Base-by-base conservation (phyloP, 495 filamentous ascomycete species). In the Aspergillus campestris region DNA sequence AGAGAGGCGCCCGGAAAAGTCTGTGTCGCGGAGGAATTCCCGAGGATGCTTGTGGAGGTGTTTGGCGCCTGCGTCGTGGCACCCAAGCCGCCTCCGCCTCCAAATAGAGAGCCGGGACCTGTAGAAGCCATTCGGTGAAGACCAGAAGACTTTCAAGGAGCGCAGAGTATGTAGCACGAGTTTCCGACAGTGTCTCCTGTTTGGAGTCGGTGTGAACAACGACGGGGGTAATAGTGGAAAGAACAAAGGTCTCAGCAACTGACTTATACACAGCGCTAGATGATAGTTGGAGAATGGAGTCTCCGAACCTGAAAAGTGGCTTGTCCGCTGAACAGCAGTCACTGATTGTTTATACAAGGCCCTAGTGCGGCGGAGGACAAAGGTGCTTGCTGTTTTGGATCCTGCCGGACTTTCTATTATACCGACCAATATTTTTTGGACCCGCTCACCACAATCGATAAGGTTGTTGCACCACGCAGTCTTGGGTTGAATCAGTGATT, bases 91-190 rank as follows among this genome's bases (percentile, higher is more conserved):
- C 52, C 52, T 5, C 18, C 18, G 18, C 57, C 58, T 49, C 64
- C 67, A 53, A 70, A 70, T 30, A 69, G 48, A 29, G 68, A 67
- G 34, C 53, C 37, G 11, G 59, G 42, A 31, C 49, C 63, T 40
- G 53, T 38, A 28, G 55, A 64, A 31, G 52, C 37, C 62, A 60
- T 61, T 39, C 45, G 13, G 11, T 8, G 30, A 31, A 46, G 34
- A 15, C 34, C 14, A 13, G 0, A 39, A 38, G 11, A 29, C 10
- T 35, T 29, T 8, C 18, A 34, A 11, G 35, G 10, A 28, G 35
- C 33, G 14, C 32, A 40, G 2, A 12, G 9, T n/a, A 37, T 53
- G 34, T 30, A 5, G 6, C 28, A 24, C 41, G 8, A 10, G 10
- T 42, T 31, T 9, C 18, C 36, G 13, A 38, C 18, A 4, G 18